A percentile compares a stretch with the other conserved stretches of the same genome.
These are phyloP conservation scores for Paramecium sexaurelia DNA, from an alignment of 73 alveolate species.

Conservation along the genomic window DNA sequence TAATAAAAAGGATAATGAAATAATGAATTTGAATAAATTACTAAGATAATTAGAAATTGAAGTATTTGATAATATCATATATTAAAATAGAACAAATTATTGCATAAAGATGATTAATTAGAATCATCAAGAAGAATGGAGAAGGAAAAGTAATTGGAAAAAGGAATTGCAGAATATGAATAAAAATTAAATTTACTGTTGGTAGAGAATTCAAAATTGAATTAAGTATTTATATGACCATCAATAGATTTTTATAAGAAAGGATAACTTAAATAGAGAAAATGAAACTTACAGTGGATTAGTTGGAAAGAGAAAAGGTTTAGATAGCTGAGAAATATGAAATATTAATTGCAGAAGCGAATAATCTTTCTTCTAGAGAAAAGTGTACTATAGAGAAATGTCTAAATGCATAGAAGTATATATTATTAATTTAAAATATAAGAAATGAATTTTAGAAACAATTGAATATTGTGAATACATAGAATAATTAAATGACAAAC, in stretches of 20 bases:
- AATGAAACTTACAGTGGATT: background rate
- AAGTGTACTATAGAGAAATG: slow-evolving; percentile 1
- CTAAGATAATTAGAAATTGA: slow-evolving; percentile 28
- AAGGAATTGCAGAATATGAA: background rate
- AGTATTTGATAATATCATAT: background rate
- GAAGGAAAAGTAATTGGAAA: background rate
- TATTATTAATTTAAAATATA: background rate
- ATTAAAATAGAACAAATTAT: background rate
- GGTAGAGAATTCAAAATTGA: slow-evolving; percentile 6
- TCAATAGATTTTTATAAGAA: background rate
- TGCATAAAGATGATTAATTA: slow-evolving; percentile 3
- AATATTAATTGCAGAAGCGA: background rate
- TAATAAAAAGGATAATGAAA: slow-evolving; percentile 26
- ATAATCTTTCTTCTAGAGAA: background rate
- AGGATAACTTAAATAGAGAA: slow-evolving; percentile 8
- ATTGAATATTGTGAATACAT: background rate
- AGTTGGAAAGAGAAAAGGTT: background rate
- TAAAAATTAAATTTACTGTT: slow-evolving; percentile 9
- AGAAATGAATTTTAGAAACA: slow-evolving; percentile 18
- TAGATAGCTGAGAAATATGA: slow-evolving; percentile 8
- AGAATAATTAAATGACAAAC: background rate
- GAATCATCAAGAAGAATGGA: slow-evolving; percentile 18
- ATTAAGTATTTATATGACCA: slow-evolving; percentile 1
- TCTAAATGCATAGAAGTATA: slow-evolving; percentile 1
- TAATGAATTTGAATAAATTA: background rate